Evolutionary conservation across 768 basidiomycete species (phyloP).

Genomic region (Auriculariales sp.): DNA sequence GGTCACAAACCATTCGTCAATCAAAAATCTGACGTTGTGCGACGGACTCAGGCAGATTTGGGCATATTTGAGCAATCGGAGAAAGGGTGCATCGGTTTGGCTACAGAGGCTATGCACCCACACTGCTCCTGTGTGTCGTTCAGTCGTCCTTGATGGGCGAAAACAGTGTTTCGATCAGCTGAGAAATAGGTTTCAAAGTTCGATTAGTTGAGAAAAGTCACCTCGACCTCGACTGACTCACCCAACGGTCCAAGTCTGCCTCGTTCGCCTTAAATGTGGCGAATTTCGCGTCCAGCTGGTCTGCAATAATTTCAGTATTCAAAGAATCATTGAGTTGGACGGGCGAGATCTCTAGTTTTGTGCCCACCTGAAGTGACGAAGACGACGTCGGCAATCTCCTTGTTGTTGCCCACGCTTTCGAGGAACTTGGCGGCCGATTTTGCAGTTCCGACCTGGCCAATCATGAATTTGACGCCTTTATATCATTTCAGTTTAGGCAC

Average conservation of each 20-base stretch:
- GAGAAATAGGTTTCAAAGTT: not conserved
- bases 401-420: not conserved
- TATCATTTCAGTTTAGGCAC: too few relatives aligned
- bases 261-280: not conserved
- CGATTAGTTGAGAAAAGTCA: not conserved
- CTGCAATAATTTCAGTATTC: too few relatives aligned
- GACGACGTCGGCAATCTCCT: not conserved
- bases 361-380: not conserved
- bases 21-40: too few relatives aligned
- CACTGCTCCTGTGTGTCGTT: too few relatives aligned
- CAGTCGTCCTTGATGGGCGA: not conserved
- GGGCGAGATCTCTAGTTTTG: not conserved
- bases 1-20: too few relatives aligned
- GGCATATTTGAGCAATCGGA: too few relatives aligned
- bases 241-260: not conserved
- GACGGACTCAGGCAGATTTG: too few relatives aligned
- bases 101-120: too few relatives aligned
- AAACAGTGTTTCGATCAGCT: not conserved
- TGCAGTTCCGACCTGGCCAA: not conserved
- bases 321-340: not conserved
- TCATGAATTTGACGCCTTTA: not conserved
- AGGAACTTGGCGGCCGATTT: not conserved
- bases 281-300: not conserved
- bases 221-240: not conserved
- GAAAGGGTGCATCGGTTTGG: too few relatives aligned